phyloP scores from a whole-genome alignment of 306 rosid species.

The Aeschynomene evenia region DNA sequence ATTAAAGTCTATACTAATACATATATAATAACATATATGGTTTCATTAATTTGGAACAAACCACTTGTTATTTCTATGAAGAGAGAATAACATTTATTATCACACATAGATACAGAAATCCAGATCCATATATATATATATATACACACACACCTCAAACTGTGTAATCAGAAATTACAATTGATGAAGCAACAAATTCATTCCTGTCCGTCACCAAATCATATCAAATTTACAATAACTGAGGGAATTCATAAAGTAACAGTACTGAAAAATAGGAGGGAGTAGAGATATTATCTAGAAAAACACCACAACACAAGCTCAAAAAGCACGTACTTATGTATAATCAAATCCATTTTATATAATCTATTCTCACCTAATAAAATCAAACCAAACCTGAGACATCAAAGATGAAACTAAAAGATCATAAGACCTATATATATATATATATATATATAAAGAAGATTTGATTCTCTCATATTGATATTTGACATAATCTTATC shows the following conservation, averaged over 20 bases:
- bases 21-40: slow-evolving; percentile 30
- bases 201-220: slow-evolving; percentile 28
- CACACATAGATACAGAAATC: slow-evolving; percentile 39
- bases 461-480: too few species aligned
- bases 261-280: background rate
- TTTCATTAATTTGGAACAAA: slow-evolving; percentile 12
- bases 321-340: slow-evolving; percentile 16
- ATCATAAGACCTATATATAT: background rate
- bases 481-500: too few species aligned
- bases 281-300: slow-evolving; percentile 4
- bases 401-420: slow-evolving; percentile 1
- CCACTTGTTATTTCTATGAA: slow-evolving; percentile 23
- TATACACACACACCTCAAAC: slow-evolving; percentile 24
- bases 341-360: slow-evolving; percentile 21
- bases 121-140: slow-evolving; percentile 28
- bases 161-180: slow-evolving; percentile 19
- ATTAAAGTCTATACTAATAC: slow-evolving; percentile 31
- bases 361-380: slow-evolving; percentile 20
- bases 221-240: slow-evolving; percentile 32
- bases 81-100: slow-evolving; percentile 39
- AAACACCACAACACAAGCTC: slow-evolving; percentile 11
- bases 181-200: slow-evolving; percentile 15
- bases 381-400: slow-evolving; percentile 20
- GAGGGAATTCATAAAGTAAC: slow-evolving; percentile 15
- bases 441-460: background rate